Base-by-base conservation (phyloP, 1,139 yeast species). In the Yamadazyma diospyri region DNA sequence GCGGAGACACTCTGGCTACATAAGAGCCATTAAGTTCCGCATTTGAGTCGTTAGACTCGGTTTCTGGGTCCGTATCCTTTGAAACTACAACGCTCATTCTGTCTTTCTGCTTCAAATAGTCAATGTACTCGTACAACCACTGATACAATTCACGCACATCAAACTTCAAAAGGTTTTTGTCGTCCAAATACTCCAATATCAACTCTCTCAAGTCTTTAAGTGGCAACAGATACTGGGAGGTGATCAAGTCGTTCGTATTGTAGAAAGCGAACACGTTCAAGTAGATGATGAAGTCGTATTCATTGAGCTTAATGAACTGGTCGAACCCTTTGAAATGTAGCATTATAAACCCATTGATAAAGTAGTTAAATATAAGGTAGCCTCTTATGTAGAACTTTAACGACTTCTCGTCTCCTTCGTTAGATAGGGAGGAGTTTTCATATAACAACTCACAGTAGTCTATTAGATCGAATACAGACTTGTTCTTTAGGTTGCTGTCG, bases 291-390 rank as follows among this genome's bases (percentile, higher is more conserved):
- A 69, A 69, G 43, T 69, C 75, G 33, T 53, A 57, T 37, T 62
- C 67, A 38, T 56, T 57, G 13, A 55, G 45, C 37, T 59, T 61
- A 33, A 69, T 63, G 40, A 69, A 69, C 31, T 55, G 54, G 41
- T 64, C 71, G 41, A 69, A 69, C 6, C 75, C 75, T 34, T 59
- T 51, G 46, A 64, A 69, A 43, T 67, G 70, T 34, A 64, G 39
- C 67, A 68, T 64, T 32, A 69, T 60, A 41, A 65, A 63, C 37
- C 67, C 59, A 41, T 65, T 68, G 33, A 69, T 62, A 44, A 65
- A 68, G 45, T 68, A 69, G 42, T 63, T 64, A 50, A 68, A 64
- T 23, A 67, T 59, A 40, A 69, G 52, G 43, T 57, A 69, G 4
- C 72, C 72, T 36, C 57, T 56, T 15, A 66, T 54, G 43, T 64